Base-by-base conservation (phyloP, 495 filamentous ascomycete species). In the Astrothelium subdiscretum region DNA sequence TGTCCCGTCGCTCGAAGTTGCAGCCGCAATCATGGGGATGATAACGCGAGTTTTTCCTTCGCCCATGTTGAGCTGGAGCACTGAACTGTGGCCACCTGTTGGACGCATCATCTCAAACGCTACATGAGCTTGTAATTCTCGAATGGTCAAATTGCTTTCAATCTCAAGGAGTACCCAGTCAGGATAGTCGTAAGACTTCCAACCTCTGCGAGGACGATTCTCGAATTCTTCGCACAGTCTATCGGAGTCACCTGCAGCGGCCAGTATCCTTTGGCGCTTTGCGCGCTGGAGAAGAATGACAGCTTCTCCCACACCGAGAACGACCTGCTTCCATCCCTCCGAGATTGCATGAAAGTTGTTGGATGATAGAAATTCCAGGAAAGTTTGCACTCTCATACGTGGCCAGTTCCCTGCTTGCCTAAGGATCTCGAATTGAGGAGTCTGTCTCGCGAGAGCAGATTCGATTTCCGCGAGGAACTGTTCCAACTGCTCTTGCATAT, bases 1-100 rank as follows among this genome's bases (percentile, higher is more conserved):
- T 20, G 70, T 75, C 0, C 64, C 63, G 0, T 75, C 73, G 65
- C 89, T 70, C 0, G 84, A 85, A 18, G 89, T 67, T 2, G 72
- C 70, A 0, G 77, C 76, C 4, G 83, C 78, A 8, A 86, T 79
- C 43, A 85, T 80, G 0, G 87, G 86, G 3, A 88, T 79, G 59
- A 91, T 87, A 1, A 88, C 81, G 0, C 84, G 85, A 0, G 85
- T 85, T 66, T 91, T 91, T 0, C 87, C 87, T 68, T 87, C 80
- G 0, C 87, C 87, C 86, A 90, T 90, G 65, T 88, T 89, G 59
- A 91, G 74, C 66, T 90, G 87, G 70, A 89, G 75, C 13, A 84
- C 81, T 0, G 77, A 69, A 67, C 85, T 89, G 0, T 60, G 31
- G 0, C 63, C 71, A 0, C 67, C 71, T 0, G 65, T 65, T 0